Evolutionary conservation across 805 yeast species (phyloP), one percentile per base, ranked within the genome.

Genomic region (Candida stauntonica): DNA sequence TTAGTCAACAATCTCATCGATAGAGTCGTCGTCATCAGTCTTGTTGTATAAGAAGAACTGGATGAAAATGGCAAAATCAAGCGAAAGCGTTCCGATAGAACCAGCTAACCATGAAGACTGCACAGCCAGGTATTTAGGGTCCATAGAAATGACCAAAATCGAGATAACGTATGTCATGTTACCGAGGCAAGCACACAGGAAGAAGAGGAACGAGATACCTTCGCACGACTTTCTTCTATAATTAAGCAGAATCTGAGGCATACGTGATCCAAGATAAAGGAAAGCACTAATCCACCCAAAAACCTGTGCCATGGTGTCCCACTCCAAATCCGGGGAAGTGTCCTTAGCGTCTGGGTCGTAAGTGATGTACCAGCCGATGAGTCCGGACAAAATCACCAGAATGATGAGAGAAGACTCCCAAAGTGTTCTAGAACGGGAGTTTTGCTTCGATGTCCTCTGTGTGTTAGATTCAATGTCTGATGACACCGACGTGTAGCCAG

Each of bases 21-120:
- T n/a, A n/a, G n/a, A n/a, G n/a, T n/a, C n/a, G n/a, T n/a, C n/a
- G n/a, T n/a, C n/a, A 15, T 38, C 35, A 12, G 35, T 38, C 17
- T 42, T 42, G 36, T 59, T 78, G 62, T 89, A 91, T 21, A 79
- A 50, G 71, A 87, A 88, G 63, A 89, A 89, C 63, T 89, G 98
- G 29, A 76, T 59, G 51, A 91, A 88, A 17, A 89, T 91, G 30
- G 83, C 70, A 47, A 86, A 81, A 62, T 91, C 99, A 63, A 89
- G 70, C 4, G 72, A 65, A 47, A 91, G 68, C 3, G 99, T 89
- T 14, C 98, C 98, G 32, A 83, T 68, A 20, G 94, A 80, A 1
- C 99, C 99, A 5, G 88, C 78, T 40, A 91, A 68, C 99, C 99
- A 91, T 17, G 95, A 81, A 2, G 91, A 77, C 60, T 93, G 94